A percentile compares a stretch with the other conserved stretches of the same genome.
Conservation (phyloP, 495 filamentous ascomycete species). For the Xylaria nigripes region DNA sequence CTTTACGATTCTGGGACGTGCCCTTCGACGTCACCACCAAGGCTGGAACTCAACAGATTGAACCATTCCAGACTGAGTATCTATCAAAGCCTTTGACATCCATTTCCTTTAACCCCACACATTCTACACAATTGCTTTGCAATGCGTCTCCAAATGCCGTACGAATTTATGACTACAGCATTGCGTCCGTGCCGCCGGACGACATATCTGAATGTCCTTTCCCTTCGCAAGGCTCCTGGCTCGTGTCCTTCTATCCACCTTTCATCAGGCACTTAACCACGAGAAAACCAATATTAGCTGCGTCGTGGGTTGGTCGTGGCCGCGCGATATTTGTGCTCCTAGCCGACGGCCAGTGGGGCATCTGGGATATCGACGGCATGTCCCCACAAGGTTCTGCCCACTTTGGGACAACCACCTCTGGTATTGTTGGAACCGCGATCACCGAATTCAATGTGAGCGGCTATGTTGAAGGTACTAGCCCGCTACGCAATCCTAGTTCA, state of each 20-base stretch:
- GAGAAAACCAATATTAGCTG: conserved; percentile 72
- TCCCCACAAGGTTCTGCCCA: conserved; percentile 43
- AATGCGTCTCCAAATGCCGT: conserved; percentile 59
- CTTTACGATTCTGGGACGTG: conserved; percentile 41
- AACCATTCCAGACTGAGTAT: conserved; percentile 55
- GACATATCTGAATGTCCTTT: conserved; percentile 41
- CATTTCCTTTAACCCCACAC: conserved; percentile 64
- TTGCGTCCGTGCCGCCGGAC: conserved; percentile 36
- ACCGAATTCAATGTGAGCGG: conserved; percentile 63
- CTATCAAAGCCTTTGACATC: conserved; percentile 56
- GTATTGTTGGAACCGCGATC: conserved; percentile 56
- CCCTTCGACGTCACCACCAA: conserved; percentile 32
- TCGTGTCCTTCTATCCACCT: conserved; percentile 60
- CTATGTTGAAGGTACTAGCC: conserved; percentile 48
- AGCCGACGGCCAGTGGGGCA: conserved; percentile 83
- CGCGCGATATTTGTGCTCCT: conserved; percentile 67
- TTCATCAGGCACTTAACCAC: conserved; percentile 46
- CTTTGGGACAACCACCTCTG: conserved; percentile 48
- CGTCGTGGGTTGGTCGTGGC: conserved; percentile 76
- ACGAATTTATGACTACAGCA: conserved; percentile 52
- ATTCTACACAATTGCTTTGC: conserved; percentile 56
- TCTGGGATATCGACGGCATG: conserved; percentile 78
- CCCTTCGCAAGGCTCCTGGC: conserved; percentile 51
- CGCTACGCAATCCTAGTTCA: conserved; percentile 33
- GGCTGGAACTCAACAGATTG: conserved; percentile 33